Evolutionary conservation across 345 rosid species (phyloP).

Genomic region (Aegle marmelos): DNA sequence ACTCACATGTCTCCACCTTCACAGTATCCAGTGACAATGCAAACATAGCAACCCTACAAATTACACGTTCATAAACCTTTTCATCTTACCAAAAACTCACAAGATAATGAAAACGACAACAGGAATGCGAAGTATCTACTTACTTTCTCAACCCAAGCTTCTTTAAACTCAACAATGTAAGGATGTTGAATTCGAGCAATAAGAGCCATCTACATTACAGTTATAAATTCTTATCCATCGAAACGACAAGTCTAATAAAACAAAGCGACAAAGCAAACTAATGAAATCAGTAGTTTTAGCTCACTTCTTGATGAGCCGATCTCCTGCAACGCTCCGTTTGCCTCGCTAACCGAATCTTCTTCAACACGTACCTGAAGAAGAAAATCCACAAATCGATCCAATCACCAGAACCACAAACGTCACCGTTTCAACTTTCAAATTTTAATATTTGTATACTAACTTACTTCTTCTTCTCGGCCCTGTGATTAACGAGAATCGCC

Average conservation of each 20-base stretch:
- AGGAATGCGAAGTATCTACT: constrained; percentile 13
- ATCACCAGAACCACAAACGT: neutral
- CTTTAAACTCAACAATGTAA: constrained; percentile 92
- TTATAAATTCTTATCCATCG: constrained; percentile 1
- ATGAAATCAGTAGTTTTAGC: neutral
- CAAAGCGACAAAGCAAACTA: neutral
- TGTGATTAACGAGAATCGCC: constrained; percentile 92
- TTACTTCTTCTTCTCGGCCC: constrained; percentile 88
- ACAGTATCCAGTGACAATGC: constrained; percentile 98
- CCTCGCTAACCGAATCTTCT: constrained; percentile 96
- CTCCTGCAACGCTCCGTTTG: constrained; percentile 96
- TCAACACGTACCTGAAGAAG: constrained; percentile 74
- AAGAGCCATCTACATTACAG: constrained; percentile 70
- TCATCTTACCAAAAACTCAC: neutral
- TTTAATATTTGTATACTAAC: neutral
- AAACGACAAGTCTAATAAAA: neutral
- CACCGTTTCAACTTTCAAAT: neutral
- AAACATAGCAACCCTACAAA: constrained; percentile 93
- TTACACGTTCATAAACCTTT: constrained; percentile 7
- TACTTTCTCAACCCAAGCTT: constrained; percentile 99
- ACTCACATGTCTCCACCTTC: constrained; percentile 99
- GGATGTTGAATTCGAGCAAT: constrained; percentile 93
- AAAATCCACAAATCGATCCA: constrained; percentile 8
- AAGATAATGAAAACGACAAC: neutral
- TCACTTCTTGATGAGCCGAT: constrained; percentile 98